Evolutionary conservation across 257 asterid species (phyloP).

Genomic region (Catharanthus roseus): DNA sequence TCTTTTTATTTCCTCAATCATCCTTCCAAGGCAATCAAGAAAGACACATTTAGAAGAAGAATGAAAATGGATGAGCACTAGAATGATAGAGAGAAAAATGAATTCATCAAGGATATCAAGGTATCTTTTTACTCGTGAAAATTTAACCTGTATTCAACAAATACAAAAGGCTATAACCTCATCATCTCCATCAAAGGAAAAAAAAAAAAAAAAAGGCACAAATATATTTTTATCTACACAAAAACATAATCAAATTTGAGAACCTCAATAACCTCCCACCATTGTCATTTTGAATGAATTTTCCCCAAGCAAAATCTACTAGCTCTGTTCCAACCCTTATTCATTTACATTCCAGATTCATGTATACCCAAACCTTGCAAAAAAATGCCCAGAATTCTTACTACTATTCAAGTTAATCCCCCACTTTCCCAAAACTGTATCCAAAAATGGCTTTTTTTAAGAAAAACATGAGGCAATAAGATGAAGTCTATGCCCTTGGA

Average conservation of each 20-base stretch:
- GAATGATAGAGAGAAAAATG: too few relatives aligned
- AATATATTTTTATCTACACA: slow-evolving; percentile 23
- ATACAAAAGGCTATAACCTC: slow-evolving; percentile 19
- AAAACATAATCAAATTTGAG: slow-evolving; percentile 8
- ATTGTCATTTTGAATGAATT: slow-evolving; percentile 11
- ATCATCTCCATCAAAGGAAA: slow-evolving; percentile 4
- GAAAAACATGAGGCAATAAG: slow-evolving; percentile 9
- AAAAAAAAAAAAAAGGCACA: slow-evolving; percentile 5
- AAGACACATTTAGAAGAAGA: not conserved
- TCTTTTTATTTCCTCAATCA: too few relatives aligned
- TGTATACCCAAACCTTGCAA: slow-evolving; percentile 27
- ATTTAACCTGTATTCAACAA: slow-evolving; percentile 9
- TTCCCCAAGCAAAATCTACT: slow-evolving; percentile 17
- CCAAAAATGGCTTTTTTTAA: not conserved
- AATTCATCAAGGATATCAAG: slow-evolving; percentile 3
- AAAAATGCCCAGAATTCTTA: slow-evolving; percentile 8
- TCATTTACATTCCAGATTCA: slow-evolving; percentile 46
- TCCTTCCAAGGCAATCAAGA: not conserved
- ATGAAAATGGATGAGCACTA: too few relatives aligned
- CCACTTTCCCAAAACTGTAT: slow-evolving; percentile 4
- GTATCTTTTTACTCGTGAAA: slow-evolving; percentile 7
- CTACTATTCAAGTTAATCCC: not conserved
- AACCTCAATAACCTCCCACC: slow-evolving; percentile 4
- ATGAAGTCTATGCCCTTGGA: not conserved
- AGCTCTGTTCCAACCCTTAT: slow-evolving; percentile 14